Evolutionary conservation across 257 asterid species (phyloP).

Genomic region (Solanum stenotomum): DNA sequence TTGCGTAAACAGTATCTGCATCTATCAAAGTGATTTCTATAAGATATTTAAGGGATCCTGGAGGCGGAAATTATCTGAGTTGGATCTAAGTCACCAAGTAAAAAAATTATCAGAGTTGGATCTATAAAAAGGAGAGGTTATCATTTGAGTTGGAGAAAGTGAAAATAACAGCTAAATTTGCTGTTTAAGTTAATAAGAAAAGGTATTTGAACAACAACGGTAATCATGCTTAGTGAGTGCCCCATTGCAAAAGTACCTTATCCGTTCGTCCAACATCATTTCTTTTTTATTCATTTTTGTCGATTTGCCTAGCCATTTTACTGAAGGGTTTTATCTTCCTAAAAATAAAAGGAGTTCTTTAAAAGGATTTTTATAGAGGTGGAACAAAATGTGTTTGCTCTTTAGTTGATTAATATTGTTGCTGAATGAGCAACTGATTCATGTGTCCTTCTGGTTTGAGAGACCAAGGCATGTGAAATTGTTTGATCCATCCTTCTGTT

Average conservation of each 20-base stretch:
- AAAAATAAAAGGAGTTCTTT: not conserved
- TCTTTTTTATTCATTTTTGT: not conserved
- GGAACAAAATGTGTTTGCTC: not conserved
- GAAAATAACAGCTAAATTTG: not conserved
- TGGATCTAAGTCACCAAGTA: not conserved
- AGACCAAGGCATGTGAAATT: not conserved
- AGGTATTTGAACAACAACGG: not conserved
- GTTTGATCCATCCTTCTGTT: not conserved
- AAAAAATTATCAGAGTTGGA: not conserved
- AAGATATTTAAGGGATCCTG: not conserved
- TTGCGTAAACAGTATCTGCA: not conserved
- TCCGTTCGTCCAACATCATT: not conserved
- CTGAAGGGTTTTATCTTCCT: not conserved
- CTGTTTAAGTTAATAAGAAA: not conserved
- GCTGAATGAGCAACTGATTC: not conserved
- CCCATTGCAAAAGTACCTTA: not conserved
- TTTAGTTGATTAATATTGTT: not conserved
- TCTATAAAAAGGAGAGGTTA: not conserved
- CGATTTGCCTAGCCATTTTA: not conserved
- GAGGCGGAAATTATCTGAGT: not conserved
- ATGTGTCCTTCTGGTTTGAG: not conserved
- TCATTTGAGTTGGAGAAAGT: not conserved
- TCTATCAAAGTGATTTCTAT: not conserved
- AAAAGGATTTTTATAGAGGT: not conserved
- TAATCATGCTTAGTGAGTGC: not conserved